Base-by-base conservation (phyloP, 2,329 filamentous ascomycete species). In the Fusarium sp. region DNA sequence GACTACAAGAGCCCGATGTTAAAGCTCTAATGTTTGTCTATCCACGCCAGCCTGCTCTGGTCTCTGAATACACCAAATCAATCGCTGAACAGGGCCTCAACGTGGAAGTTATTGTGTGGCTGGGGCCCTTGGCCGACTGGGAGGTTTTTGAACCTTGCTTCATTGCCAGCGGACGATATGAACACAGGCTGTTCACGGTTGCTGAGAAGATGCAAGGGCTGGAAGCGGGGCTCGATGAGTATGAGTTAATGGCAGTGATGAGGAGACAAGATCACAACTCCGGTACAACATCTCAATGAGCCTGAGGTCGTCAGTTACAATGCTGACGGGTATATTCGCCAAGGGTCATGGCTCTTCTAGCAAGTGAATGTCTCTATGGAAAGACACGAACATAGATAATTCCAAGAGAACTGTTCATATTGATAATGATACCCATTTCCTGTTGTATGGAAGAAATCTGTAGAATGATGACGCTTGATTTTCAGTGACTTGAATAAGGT, bases 1-100 rank as follows among this genome's bases (percentile, higher is more conserved):
- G 75, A 17, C 67, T 79, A 6, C 58, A 36, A 8, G 73, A 75
- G 26, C 49, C 71, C 1, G 66, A 68, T 45, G 63, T 74, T 10
- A 50, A 51, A 11, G 73, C 53, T 4, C 57, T 79, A 42, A 55
- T 80, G 59, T 80, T 80, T 59, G 72, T 77, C 10, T 80, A 80
- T 31, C 79, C 78, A 14, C 77, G 78, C 3, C 76, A 78, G 26
- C 72, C 74, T 2, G 49, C 45, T 2, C 33, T 80, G 13, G 71
- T 80, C 17, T 44, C 57, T 9, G 63, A 61, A 34, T 80, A 80
- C 28, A 57, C 76, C 7, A 48, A 67, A n/a, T 36, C 15, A 14
- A 42, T 70, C 17, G 14, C 31, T 11, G 43, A 63, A 31, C 38
- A 53, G 31, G 43, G 55, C 7, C 20, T 66, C 5, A 39, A 38